Evolutionary conservation across 495 filamentous ascomycete species (phyloP).

Genomic region (Apiosordaria backusii): DNA sequence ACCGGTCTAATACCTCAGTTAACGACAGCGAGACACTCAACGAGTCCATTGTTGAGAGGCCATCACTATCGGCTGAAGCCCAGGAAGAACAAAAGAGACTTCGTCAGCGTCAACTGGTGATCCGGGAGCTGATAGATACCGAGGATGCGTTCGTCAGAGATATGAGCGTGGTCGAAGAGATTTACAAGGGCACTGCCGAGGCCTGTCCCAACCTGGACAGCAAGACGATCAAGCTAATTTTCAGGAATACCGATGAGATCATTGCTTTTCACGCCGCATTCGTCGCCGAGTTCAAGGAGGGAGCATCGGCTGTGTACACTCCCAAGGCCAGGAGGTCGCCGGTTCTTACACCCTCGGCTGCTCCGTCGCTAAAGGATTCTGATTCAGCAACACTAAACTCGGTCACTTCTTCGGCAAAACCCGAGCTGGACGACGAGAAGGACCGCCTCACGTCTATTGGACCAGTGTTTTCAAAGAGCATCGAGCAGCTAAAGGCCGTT

Average conservation of each 20-base stretch:
- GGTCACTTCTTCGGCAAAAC: conserved; percentile 24
- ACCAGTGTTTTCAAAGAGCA: conserved; percentile 67
- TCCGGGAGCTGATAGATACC: conserved; percentile 89
- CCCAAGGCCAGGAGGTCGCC: conserved; percentile 46
- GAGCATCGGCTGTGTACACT: conserved; percentile 68
- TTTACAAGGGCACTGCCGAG: conserved; percentile 92
- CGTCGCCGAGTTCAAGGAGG: conserved; percentile 71
- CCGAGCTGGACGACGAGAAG: conserved; percentile 48
- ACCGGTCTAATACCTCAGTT: conserved; percentile 17
- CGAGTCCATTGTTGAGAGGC: conserved; percentile 15
- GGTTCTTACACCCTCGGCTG: conserved; percentile 27
- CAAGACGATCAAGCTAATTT: conserved; percentile 82
- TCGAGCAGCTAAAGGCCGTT: conserved; percentile 75
- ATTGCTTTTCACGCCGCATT: conserved; percentile 77
- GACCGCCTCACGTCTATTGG: conserved; percentile 76
- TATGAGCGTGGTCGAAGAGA: conserved; percentile 94
- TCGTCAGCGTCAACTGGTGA: conserved; percentile 66
- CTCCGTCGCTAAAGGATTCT: conserved; percentile 22
- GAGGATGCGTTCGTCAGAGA: conserved; percentile 83
- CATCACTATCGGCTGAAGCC: conserved; percentile 25
- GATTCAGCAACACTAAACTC: conserved; percentile 33
- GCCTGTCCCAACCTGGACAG: conserved; percentile 72
- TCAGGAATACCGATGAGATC: conserved; percentile 85
- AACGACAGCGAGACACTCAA: conserved; percentile 12
- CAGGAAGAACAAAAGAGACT: conserved; percentile 46